Conservation (phyloP, 2,329 filamentous ascomycete species). For the Colletotrichum sp. region DNA sequence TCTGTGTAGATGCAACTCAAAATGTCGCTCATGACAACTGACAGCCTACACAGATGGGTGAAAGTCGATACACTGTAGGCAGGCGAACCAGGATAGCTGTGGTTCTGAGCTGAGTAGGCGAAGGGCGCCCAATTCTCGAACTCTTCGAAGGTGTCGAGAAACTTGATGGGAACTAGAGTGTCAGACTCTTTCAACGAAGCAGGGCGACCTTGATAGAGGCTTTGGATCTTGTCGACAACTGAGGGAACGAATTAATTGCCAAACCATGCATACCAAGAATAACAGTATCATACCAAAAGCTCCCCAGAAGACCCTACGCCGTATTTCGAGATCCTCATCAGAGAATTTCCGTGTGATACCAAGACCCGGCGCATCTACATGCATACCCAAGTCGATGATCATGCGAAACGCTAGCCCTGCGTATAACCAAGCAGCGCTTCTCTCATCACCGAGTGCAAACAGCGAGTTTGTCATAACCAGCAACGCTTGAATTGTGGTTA, state of each 20-base stretch:
- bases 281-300: conserved; percentile 38
- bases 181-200: conserved; percentile 51
- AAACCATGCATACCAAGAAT: not conserved
- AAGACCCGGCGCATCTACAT: conserved; percentile 43
- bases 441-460: conserved; percentile 54
- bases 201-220: conserved; percentile 58
- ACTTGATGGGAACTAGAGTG: conserved; percentile 48
- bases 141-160: conserved; percentile 57
- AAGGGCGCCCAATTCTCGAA: conserved; percentile 56
- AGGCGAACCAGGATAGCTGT: conserved; percentile 36
- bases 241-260: not conserved
- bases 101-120: conserved; percentile 34
- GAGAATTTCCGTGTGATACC: conserved; percentile 36
- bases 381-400: conserved; percentile 59
- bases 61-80: conserved; percentile 49
- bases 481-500: conserved; percentile 60
- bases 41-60: conserved; percentile 44
- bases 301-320: conserved; percentile 49
- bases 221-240: conserved; percentile 56
- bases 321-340: conserved; percentile 50
- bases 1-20: conserved; percentile 50
- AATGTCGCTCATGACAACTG: conserved; percentile 50
- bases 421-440: conserved; percentile 62
- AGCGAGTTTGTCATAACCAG: conserved; percentile 56
- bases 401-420: conserved; percentile 61